phyloP scores from a whole-genome alignment of 1,284 basidiomycete genomes.

The Volvariella volvacea region DNA sequence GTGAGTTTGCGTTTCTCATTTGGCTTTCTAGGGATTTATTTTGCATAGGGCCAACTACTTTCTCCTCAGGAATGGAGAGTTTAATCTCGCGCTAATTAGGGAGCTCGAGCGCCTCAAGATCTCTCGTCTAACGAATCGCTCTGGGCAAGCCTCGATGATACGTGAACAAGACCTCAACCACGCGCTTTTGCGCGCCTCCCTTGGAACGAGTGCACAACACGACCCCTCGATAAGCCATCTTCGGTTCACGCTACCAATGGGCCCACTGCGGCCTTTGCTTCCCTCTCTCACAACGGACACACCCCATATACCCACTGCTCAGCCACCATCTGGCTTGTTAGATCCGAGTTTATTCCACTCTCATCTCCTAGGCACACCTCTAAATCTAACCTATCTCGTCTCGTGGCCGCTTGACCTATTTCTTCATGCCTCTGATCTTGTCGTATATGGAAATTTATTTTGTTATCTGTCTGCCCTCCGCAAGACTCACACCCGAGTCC shows the following conservation, averaged over 20 bases:
- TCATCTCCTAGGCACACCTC: slow-evolving; percentile 72
- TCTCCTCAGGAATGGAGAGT: slow-evolving; percentile 83
- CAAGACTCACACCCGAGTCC: slow-evolving; percentile 74
- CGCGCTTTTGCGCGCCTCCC: slow-evolving; percentile 72
- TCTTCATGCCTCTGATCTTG: slow-evolving; percentile 69
- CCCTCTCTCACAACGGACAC: slow-evolving; percentile 50
- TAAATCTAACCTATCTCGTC: slow-evolving; percentile 63
- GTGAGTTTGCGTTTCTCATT: slow-evolving; percentile 19
- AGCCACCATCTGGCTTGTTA: slow-evolving; percentile 15
- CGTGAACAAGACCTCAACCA: slow-evolving; percentile 82
- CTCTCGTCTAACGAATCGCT: slow-evolving; percentile 62
- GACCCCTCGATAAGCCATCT: slow-evolving; percentile 67
- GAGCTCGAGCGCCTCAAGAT: slow-evolving; percentile 78
- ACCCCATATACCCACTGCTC: slow-evolving; percentile 23
- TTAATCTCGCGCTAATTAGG: slow-evolving; percentile 70
- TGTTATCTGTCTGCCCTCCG: slow-evolving; percentile 79
- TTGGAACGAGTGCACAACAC: slow-evolving; percentile 80
- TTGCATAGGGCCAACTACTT: slow-evolving; percentile 66
- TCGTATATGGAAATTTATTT: slow-evolving; percentile 73
- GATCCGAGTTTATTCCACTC: slow-evolving; percentile 60
- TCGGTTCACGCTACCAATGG: slow-evolving; percentile 68
- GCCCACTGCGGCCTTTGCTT: slow-evolving; percentile 71
- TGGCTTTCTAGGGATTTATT: slow-evolving; percentile 1
- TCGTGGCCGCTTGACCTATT: slow-evolving; percentile 89
- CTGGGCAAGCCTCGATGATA: slow-evolving; percentile 66